phyloP scores from a whole-genome alignment of 805 yeast species.

The Pichia thaimueangensis region DNA sequence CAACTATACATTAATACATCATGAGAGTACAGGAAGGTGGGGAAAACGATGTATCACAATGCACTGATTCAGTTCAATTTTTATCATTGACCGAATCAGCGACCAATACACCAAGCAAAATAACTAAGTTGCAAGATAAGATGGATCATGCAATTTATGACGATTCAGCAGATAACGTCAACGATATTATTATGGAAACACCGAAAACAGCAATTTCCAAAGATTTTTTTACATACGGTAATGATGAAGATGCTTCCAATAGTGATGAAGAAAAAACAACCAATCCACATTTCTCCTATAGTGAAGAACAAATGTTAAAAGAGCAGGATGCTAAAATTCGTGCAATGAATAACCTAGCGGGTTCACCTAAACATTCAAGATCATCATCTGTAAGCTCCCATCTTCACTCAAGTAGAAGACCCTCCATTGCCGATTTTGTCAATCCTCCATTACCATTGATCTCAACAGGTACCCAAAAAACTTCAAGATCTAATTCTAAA shows the following conservation, averaged over 20 bases:
- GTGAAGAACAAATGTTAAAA: conserved; percentile 56
- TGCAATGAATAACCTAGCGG: conserved; percentile 45
- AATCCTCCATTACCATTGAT: conserved; percentile 36
- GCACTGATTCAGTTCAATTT: neutral
- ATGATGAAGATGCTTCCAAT: conserved; percentile 11
- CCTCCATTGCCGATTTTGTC: conserved; percentile 31
- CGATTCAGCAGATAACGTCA: neutral
- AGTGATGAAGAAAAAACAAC: conserved; percentile 12
- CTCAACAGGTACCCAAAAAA: conserved; percentile 13
- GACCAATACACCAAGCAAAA: neutral
- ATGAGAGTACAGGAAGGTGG: neutral
- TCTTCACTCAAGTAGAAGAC: conserved; percentile 21
- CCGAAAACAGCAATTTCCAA: neutral
- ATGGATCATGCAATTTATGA: neutral
- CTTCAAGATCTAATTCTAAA: conserved; percentile 15
- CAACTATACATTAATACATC: neutral
- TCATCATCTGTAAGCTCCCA: conserved; percentile 22
- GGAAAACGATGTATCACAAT: neutral
- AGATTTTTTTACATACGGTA: conserved; percentile 8
- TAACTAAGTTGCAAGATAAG: neutral
- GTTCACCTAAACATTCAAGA: conserved; percentile 25
- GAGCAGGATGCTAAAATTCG: conserved; percentile 63
- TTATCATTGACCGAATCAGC: conserved; percentile 1
- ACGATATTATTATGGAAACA: neutral
- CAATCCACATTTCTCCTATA: conserved; percentile 52